Evolutionary conservation across 208 protist genomes (phyloP), one percentile per base, ranked within the genome.

Genomic region (Porcisia hertigi): DNA sequence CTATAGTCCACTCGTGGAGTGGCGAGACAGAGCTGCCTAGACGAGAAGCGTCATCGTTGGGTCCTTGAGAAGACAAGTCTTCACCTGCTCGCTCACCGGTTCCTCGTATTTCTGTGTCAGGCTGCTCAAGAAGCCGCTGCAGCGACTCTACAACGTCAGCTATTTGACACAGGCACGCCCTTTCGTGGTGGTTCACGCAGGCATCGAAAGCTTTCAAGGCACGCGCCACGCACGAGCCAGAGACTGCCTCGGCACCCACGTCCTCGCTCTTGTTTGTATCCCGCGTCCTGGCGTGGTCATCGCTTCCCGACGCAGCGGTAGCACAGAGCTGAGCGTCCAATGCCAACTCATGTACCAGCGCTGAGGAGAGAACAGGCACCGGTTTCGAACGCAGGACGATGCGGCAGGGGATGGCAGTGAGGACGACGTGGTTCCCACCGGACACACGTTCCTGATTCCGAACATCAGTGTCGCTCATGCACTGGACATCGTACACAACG

Each of bases 341-440:
- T 45, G 76, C 20, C 9, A 80, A 72, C 43, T 54, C 45, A 34
- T 25, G 23, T 8, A 71, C n/a, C 18, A 62, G n/a, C 2, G 12
- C 47, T 0, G 76, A 2, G 5, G 76, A 16, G 23, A 75, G 57
- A 9, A 80, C 41, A 0, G 60, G 16, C 1, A 80, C 76, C 5
- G 76, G 76, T 3, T 66, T 49, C 23, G 76, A 75, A 16, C 34
- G 69, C 76, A 80, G n/a, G 39, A 52, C 30, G 14, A 80, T 45
- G n/a, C 53, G 76, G 20, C 76, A 72, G 18, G 9, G 18, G 14
- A 16, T n/a, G 41, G 60, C 14, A 12, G 25, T 16, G 14, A 65
- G 7, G 36, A 1, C 16, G 7, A 14, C 23, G 36, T 25, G 14
- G 20, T 36, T 30, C 60, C 12, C 60, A 36, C 16, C 36, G 0